These are phyloP conservation scores for Xylariaceae sp. DNA, from an alignment of 2,329 filamentous ascomycete genomes.

Conservation along the genomic window DNA sequence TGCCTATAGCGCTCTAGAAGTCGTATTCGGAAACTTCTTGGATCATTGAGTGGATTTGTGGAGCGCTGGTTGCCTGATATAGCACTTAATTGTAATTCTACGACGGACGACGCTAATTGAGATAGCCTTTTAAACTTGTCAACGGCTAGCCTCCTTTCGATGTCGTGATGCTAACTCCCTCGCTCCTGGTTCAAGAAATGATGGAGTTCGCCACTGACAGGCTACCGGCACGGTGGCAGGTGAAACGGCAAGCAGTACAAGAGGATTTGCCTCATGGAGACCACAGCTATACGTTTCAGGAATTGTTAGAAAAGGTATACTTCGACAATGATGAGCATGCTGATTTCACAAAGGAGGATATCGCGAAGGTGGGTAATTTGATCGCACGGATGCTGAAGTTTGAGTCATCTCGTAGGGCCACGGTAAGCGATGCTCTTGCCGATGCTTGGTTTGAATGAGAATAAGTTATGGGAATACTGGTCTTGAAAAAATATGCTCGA, in stretches of 20 bases:
- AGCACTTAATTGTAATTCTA: too few relatives aligned
- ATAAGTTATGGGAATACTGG: not conserved
- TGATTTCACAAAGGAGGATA: conserved; percentile 5
- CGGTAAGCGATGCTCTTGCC: not conserved
- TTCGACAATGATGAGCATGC: not conserved
- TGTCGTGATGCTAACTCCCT: not conserved
- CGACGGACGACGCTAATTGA: too few relatives aligned
- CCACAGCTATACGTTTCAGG: not conserved
- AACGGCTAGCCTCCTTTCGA: conserved; percentile 12
- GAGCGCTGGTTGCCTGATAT: conserved; percentile 23
- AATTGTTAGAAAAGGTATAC: conserved; percentile 10
- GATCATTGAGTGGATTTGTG: conserved; percentile 17
- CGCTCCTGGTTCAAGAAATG: not conserved
- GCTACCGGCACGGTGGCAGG: conserved; percentile 14
- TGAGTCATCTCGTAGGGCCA: not conserved
- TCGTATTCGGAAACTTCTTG: conserved; percentile 8
- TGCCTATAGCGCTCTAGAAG: conserved; percentile 16
- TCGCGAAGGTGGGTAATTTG: not conserved
- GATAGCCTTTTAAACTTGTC: conserved; percentile 14
- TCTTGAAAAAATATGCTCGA: too few relatives aligned
- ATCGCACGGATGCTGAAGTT: not conserved
- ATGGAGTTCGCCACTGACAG: conserved; percentile 3
- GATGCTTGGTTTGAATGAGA: not conserved
- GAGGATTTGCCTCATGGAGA: not conserved
- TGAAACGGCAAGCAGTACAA: conserved; percentile 2